Evolutionary conservation across 305 asterid genomes (phyloP).

Genomic region (Ilex paraguariensis): DNA sequence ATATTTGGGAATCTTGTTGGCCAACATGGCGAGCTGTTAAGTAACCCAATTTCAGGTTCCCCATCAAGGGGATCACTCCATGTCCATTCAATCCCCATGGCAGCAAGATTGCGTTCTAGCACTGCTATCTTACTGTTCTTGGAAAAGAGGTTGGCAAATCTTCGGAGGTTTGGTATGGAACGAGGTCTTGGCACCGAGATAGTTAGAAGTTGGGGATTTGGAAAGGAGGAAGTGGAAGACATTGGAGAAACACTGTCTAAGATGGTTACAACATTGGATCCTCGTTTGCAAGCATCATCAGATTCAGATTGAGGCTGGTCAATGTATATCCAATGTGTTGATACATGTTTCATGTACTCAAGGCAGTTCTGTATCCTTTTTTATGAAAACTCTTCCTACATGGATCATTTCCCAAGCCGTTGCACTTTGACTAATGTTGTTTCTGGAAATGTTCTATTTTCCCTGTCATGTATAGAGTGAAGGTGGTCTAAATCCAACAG

Average conservation of each 20-base stretch:
- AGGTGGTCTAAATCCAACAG: too few species aligned
- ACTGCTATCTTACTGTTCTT: conserved; percentile 65
- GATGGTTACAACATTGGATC: conserved; percentile 54
- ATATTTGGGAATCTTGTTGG: conserved; percentile 63
- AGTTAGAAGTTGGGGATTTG: conserved; percentile 74
- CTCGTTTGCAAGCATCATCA: conserved; percentile 40
- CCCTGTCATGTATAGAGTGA: too few species aligned
- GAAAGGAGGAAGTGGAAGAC: conserved; percentile 69
- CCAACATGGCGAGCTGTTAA: conserved; percentile 57
- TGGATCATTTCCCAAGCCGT: too few species aligned
- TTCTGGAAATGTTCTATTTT: too few species aligned
- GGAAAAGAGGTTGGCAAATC: conserved; percentile 55
- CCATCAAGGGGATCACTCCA: conserved; percentile 68
- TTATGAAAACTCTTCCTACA: too few species aligned
- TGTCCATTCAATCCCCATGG: conserved; percentile 82
- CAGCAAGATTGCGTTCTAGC: conserved; percentile 82
- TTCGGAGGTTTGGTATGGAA: conserved; percentile 55
- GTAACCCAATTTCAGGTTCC: conserved; percentile 28
- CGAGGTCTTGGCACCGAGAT: conserved; percentile 55
- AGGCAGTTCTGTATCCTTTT: too few species aligned
- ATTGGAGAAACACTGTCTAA: conserved; percentile 63
- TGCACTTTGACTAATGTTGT: too few species aligned
- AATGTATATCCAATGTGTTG: not conserved
- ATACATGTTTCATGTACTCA: too few species aligned
- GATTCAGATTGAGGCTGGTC: conserved; percentile 55